Base-by-base conservation (phyloP, 257 asterid species). In the Anisodus acutangulus region DNA sequence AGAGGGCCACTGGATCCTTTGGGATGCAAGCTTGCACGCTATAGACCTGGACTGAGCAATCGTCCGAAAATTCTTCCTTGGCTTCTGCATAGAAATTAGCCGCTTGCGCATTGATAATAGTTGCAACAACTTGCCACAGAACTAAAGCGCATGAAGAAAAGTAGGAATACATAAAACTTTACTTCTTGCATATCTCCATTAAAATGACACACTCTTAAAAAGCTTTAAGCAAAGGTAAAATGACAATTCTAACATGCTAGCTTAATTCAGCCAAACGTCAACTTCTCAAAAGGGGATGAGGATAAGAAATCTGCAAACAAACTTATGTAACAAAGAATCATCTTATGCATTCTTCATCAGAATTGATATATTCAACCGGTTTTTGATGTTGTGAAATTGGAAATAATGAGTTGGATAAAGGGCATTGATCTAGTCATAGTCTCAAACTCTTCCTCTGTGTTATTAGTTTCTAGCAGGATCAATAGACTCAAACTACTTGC, bases 11-110 rank as follows among this genome's bases (percentile, higher is more conserved):
- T 81, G 98, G 92, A 88, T 96, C 98, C 94, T 94, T 93, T 15
- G 99, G 98, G 82, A 95, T 90, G 88, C 95, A 93, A 68, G 98
- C 91, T 86, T 96, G 99, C 84, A 96, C 91, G 53, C 98, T 94
- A 86, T 96, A 96, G 79, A 95, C 90, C 87, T 93, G 98, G 87
- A 93, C 81, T 49, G 98, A 93, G 87, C 92, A 93, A 80, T 89
- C 84, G 76, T 86, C 97, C 47, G 86, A 90, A 84, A 94, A 96
- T 70, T 93, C 94, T 86, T 90, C 89, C 89, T 93, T 93, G 49
- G 93, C 93, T 83, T 92, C 99, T 96, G 93, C 85, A 82, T 37
- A 60, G 63, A 26, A 82, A 68, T 31, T 37, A 82, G 84, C 59
- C 64, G 3, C 45, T n/a, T 82, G 3, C 31, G 8, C 49, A 51